Percentiles rank a stretch among this genome's conserved stretches.
Evolutionary conservation across 2,329 filamentous ascomycete genomes (phyloP).

Genomic region (Saccharata proteae): DNA sequence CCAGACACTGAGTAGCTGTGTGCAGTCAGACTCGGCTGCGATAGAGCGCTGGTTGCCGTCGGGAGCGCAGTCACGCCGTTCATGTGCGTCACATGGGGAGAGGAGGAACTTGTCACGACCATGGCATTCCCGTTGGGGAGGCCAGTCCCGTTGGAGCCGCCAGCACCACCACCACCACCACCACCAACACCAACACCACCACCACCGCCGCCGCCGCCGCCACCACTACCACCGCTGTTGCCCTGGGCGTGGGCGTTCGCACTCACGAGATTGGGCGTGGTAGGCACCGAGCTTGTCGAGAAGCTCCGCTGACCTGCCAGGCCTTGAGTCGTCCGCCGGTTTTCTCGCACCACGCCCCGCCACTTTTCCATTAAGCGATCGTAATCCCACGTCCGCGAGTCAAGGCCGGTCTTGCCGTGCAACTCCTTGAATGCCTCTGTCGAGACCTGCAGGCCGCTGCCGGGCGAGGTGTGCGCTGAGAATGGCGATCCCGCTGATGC

Average conservation of each 20-base stretch:
- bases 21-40: background rate
- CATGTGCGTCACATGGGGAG: slow-evolving; percentile 1
- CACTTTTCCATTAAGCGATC: slow-evolving; percentile 29
- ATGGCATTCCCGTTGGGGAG: slow-evolving; percentile 1
- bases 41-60: slow-evolving; percentile 1
- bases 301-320: slow-evolving; percentile 25
- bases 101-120: slow-evolving; percentile 1
- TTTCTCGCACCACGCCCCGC: slow-evolving; percentile 23
- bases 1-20: slow-evolving; percentile 3
- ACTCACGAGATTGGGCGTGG: no score
- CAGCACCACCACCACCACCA: no score
- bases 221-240: background rate
- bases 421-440: slow-evolving; percentile 27
- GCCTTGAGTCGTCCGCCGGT: slow-evolving; percentile 15
- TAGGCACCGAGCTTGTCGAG: slow-evolving; percentile 2
- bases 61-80: slow-evolving; percentile 1
- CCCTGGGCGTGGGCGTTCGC: background rate
- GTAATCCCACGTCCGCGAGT: slow-evolving; percentile 28
- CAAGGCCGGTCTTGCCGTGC: slow-evolving; percentile 20
- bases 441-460: slow-evolving; percentile 24
- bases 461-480: slow-evolving; percentile 10
- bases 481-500: slow-evolving; percentile 12
- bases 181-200: no score
- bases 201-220: background rate
- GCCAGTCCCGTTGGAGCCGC: background rate